Conservation (phyloP, 164 flowering plant genomes). For the Annona squamosa region DNA sequence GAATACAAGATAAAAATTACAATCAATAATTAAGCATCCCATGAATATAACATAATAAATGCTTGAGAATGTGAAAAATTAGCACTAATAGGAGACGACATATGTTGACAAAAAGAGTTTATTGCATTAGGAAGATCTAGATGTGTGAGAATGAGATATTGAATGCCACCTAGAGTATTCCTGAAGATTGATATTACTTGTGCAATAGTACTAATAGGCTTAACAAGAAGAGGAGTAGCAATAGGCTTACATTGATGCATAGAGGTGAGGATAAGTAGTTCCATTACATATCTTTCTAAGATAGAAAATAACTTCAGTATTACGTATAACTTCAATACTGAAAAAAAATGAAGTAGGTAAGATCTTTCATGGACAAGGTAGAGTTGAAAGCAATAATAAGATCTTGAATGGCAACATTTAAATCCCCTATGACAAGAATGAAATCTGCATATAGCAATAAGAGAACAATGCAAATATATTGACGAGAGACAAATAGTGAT, state of each 20-base stretch:
- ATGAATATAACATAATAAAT: background rate
- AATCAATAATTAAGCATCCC: background rate
- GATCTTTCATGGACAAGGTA: constrained; percentile 3
- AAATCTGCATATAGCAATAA: background rate
- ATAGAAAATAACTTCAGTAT: background rate
- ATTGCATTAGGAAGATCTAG: background rate
- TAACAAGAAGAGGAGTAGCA: background rate
- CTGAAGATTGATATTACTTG: background rate
- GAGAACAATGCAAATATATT: background rate
- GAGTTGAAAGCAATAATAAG: background rate
- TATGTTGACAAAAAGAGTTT: background rate
- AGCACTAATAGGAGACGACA: background rate
- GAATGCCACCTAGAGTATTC: background rate
- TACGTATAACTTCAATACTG: background rate
- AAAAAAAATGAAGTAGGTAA: background rate
- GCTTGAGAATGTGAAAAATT: background rate
- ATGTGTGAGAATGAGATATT: background rate
- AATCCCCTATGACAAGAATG: background rate
- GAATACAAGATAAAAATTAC: background rate
- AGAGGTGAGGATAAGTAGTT: background rate
- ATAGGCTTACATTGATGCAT: background rate
- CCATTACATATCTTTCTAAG: background rate
- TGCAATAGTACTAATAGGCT: background rate
- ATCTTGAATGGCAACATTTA: background rate
- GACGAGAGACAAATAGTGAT: background rate